These are phyloP conservation scores for Hymenoscyphus scutula DNA, from an alignment of 2,329 filamentous ascomycete species.

Conservation along the genomic window DNA sequence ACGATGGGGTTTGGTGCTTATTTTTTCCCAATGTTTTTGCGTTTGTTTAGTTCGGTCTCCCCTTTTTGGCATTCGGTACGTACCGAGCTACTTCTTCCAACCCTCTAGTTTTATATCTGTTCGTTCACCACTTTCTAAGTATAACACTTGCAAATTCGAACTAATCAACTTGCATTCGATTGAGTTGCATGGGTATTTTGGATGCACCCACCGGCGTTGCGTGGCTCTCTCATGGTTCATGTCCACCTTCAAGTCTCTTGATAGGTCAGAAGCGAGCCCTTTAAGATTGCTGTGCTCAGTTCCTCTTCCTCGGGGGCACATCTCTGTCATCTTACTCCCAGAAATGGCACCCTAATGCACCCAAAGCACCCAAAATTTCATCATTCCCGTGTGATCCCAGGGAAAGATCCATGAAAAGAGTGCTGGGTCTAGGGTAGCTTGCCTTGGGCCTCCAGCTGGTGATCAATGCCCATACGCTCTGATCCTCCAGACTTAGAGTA, in stretches of 20 bases:
- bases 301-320: neutral
- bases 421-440: neutral
- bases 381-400: neutral
- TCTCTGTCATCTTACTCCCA: conserved; percentile 1
- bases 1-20: too few relatives aligned
- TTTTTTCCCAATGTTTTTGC: too few relatives aligned
- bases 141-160: neutral
- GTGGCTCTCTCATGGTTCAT: neutral
- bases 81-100: neutral
- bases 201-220: neutral
- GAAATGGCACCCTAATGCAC: too few relatives aligned
- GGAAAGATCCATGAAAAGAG: conserved; percentile 1
- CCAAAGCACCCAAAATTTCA: neutral
- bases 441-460: neutral
- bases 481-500: neutral
- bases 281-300: conserved; percentile 17
- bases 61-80: neutral
- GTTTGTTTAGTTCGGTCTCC: too few relatives aligned
- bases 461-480: neutral
- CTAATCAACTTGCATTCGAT: neutral
- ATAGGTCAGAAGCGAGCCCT: conserved; percentile 5
- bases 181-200: neutral
- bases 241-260: neutral
- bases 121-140: neutral
- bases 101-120: neutral